Evolutionary conservation across 2,329 filamentous ascomycete genomes (phyloP), one percentile per base, ranked within the genome.

Genomic region (Capronia americana): DNA sequence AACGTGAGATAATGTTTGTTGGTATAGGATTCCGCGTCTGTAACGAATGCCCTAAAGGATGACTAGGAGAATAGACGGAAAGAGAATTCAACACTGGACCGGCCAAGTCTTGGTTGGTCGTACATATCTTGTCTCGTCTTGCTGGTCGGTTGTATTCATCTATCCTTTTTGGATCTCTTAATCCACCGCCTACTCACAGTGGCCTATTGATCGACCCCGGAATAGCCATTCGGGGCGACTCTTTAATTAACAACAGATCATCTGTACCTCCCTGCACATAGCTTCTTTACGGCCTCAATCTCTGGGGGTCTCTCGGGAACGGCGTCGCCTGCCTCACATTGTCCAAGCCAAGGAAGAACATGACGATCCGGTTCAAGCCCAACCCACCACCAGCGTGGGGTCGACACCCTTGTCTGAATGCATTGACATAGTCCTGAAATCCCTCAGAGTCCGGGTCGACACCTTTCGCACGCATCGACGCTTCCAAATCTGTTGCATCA

Each of bases 351-450:
- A 90, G 76, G 83, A 87, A 90, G 75, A 89, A 86, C 81, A 87
- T 86, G 64, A 90, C 86, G 73, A 90, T 88, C 38, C 88, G 80
- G 79, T 90, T 88, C 75, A 90, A 75, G 14, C 88, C 88, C 69
- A 90, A 81, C 50, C 88, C 87, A 75, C 87, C 88, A 73, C 88
- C 87, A 7, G 84, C 87, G 77, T 90, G 88, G 30, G 86, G 86
- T 71, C 86, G 83, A 74, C 86, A 88, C 4, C 87, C 88, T 74
- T 88, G 87, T 72, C 83, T 79, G 82, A 90, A 90, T 68, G 85
- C 84, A 72, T 86, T 83, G 70, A 89, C 82, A 73, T 90, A 90
- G 74, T 89, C 86, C 75, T 84, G 83, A 67, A 88, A 85, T 7
- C 87, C 87, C 57, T 86, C 82, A 51, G 81, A 79, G 66, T 83